Base-by-base conservation (phyloP, 306 rosid species). In the Pterocarpus macrocarpus region DNA sequence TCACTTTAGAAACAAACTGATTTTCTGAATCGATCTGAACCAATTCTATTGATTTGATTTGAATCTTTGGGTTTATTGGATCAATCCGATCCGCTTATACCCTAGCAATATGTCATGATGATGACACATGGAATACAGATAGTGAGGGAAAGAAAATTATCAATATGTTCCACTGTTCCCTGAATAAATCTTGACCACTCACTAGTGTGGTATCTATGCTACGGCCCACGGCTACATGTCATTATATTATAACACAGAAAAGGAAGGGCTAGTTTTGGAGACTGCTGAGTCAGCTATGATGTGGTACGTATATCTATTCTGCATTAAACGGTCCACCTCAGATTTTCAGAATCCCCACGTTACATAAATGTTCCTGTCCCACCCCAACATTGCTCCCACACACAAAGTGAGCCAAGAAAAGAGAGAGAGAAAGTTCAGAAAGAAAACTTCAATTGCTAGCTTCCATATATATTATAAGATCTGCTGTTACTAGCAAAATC, bases 251-350 rank as follows among this genome's bases (percentile, higher is more conserved):
- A 61, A 41, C 44, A 71, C 53, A 49, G 71, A 80, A 84, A 80
- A 64, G 8, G 43, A 76, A 59, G 81, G 92, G 75, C 41, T 69
- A 77, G 55, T 71, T 76, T 22, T 16, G 3, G 1, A 22, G 28
- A 22, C 28, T 35, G 83, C 80, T 71, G 90, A 85, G 36, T 81
- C 86, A 73, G 71, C 75, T 47, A 66, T 66, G 75, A 57, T 73
- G 83, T 41, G 28, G 7, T 43, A 64, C 57, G 59, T 7, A 28
- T 64, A 85, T 85, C 69, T 65, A 71, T 68, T 45, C 7, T 77
- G 86, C 86, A 85, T 83, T 89, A 69, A 82, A 81, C 50, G 35
- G 77, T 82, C 95, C 94, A 95, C 87, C 79, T 88, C 92, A 78
- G 64, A 85, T 78, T 80, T 88, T 72, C 83, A 81, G 91, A 88